Base-by-base conservation (phyloP, 352 stramenopile species). In the Phytophthora pseudosyringae region DNA sequence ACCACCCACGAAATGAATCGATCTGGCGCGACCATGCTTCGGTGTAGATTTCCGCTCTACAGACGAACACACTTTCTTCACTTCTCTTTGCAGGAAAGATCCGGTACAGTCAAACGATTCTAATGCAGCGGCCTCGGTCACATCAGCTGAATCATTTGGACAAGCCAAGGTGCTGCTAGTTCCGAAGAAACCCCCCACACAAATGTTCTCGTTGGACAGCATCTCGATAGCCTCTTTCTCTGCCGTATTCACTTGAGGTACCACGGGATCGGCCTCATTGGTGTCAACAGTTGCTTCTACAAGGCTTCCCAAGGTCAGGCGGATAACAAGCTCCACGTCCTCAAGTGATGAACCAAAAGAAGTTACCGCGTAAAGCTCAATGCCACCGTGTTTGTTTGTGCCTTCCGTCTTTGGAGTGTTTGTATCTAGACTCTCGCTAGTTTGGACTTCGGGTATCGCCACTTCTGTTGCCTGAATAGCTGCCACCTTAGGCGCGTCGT, bases 361-460 rank as follows among this genome's bases (percentile, higher is more conserved):
- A 52, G 15, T 21, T 25, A 12, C 43, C 38, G 26, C 52, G 60
- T 60, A 60, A 18, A 25, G 21, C 31, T 64, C 38, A 53, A 64
- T 53, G 35, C 41, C 45, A 69, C 36, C 16, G 15, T 60, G 48
- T 60, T 66, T 66, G 48, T 59, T 18, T 53, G 39, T 33, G 49
- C 41, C 58, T 29, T 60, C 39, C 18, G 13, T 33, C 40, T 44
- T 45, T 40, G 29, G 18, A 59, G 21, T 16, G 41, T 21, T 35
- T 65, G 48, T 48, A 35, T 33, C 58, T 60, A 53, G 58, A 47
- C 32, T 40, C 13, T 60, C 29, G 0, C 58, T 65, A 59, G 18
- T 31, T 58, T 65, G 47, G 5, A 7, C 26, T 44, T 35, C 36
- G 13, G 33, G n/a, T 41, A 43, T 40, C 33, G 33, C 4, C n/a